phyloP scores from a whole-genome alignment of 345 rosid genomes.

The Erysimum cheiranthoides region DNA sequence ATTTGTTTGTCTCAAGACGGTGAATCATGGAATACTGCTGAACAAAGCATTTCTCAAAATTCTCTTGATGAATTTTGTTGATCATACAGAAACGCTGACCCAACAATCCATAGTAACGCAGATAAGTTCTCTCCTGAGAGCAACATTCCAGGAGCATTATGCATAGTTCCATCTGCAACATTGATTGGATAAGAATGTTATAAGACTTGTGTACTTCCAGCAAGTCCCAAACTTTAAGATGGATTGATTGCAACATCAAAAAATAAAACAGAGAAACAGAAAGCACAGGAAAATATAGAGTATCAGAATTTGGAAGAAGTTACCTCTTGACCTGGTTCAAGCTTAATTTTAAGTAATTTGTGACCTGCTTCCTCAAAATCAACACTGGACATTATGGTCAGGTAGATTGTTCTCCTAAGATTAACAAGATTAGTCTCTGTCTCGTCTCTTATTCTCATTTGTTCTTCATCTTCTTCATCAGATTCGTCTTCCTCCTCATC shows the following conservation, averaged over 20 bases:
- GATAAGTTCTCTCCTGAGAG: slow-evolving; percentile 95
- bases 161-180: slow-evolving; percentile 91
- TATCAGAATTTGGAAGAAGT: slow-evolving; percentile 27
- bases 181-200: slow-evolving; percentile 21
- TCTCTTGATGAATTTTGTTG: slow-evolving; percentile 87
- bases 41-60: slow-evolving; percentile 89
- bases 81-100: slow-evolving; percentile 98
- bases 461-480: slow-evolving; percentile 78
- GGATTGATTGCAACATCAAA: neutral
- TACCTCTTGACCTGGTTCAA: slow-evolving; percentile 99
- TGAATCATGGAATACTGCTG: slow-evolving; percentile 97
- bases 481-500: slow-evolving; percentile 58
- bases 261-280: slow-evolving; percentile 1
- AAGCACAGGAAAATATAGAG: neutral
- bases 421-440: slow-evolving; percentile 97
- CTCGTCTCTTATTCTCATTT: slow-evolving; percentile 83
- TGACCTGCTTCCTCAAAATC: slow-evolving; percentile 99
- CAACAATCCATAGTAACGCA: slow-evolving; percentile 84
- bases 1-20: slow-evolving; percentile 86
- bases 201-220: slow-evolving; percentile 9
- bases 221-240: slow-evolving; percentile 1
- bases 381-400: slow-evolving; percentile 97
- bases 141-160: slow-evolving; percentile 95
- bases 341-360: slow-evolving; percentile 88
- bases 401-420: slow-evolving; percentile 93